These are phyloP conservation scores for Curvularia verruculosa DNA, from an alignment of 2,329 filamentous ascomycete species.

Conservation along the genomic window DNA sequence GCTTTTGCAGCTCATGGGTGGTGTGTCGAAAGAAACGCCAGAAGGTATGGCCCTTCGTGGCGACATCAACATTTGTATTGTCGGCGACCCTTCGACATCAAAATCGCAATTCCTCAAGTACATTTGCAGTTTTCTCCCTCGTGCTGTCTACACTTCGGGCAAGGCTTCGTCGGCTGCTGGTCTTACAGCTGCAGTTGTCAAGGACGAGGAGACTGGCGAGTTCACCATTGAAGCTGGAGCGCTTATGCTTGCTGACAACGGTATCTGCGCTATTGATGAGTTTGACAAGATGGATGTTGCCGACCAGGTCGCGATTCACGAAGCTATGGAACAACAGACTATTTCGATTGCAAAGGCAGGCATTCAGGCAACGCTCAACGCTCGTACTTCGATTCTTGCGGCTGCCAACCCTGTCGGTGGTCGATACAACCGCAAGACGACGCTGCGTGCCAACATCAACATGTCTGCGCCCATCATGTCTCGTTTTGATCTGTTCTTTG, in stretches of 20 bases:
- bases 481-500: conserved; percentile 98
- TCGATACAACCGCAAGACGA: conserved; percentile 96
- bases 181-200: conserved; percentile 95
- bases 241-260: conserved; percentile 95
- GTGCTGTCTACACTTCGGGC: conserved; percentile 95
- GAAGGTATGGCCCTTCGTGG: conserved; percentile 96
- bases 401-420: conserved; percentile 96
- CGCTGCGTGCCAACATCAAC: conserved; percentile 92
- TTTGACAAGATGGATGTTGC: conserved; percentile 99
- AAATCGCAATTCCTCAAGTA: conserved; percentile 99
- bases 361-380: conserved; percentile 96
- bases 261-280: conserved; percentile 97
- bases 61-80: conserved; percentile 98
- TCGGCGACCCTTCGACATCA: conserved; percentile 94
- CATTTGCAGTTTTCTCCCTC: conserved; percentile 93
- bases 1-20: conserved; percentile 92
- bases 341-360: conserved; percentile 98
- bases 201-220: conserved; percentile 97
- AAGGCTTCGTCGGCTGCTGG: conserved; percentile 97
- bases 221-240: conserved; percentile 99
- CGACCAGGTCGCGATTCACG: conserved; percentile 98
- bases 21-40: conserved; percentile 86
- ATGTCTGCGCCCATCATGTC: conserved; percentile 99
- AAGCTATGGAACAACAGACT: conserved; percentile 99
- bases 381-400: conserved; percentile 91